Evolutionary conservation across 73 alveolate species (phyloP), one percentile per base, ranked within the genome.

Genomic region (Tetrahymena malaccensis): DNA sequence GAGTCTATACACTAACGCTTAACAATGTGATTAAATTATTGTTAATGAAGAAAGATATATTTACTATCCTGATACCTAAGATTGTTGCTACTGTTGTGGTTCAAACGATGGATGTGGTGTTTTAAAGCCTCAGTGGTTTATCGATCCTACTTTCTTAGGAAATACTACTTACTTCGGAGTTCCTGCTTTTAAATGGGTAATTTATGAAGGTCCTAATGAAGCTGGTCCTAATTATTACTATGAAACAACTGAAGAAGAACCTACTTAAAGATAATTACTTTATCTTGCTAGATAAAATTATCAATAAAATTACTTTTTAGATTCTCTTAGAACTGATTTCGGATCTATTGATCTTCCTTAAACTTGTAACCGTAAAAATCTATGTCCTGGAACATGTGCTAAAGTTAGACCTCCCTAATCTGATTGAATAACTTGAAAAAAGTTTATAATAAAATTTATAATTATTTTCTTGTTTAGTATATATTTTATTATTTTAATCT

Each of bases 81-180:
- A 95, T 2, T 95, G 97, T 43, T 95, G 97, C 85, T 95, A 83
- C 84, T 95, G 97, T 83, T 95, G 97, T 19, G 94, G 85, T 31
- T 57, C 85, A 25, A 95, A 85, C 34, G 96, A 95, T 93, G 97
- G 97, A n/a, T 95, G 97, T 70, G 94, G 94, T 56, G 55, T 95
- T 55, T 95, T 95, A 94, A 44, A 55, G 35, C 85, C 70, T 31
- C 40, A 95, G 27, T 95, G 97, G 97, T 84, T 89, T 34, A 34
- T 33, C 13, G 95, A 95, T 22, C 96, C 97, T 22, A 34, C 17
- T 21, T 95, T 93, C 96, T 85, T 44, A 34, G 97, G 97, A 21
- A 95, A 38, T n/a, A 44, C 21, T 43, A 1, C 55, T n/a, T 44
- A 83, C 56, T 56, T 43, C 27, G 97, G 97, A 95, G 33, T 40